Conservation (phyloP, 2,329 filamentous ascomycete genomes). For the Arthrobotrys pseudoclavata region DNA sequence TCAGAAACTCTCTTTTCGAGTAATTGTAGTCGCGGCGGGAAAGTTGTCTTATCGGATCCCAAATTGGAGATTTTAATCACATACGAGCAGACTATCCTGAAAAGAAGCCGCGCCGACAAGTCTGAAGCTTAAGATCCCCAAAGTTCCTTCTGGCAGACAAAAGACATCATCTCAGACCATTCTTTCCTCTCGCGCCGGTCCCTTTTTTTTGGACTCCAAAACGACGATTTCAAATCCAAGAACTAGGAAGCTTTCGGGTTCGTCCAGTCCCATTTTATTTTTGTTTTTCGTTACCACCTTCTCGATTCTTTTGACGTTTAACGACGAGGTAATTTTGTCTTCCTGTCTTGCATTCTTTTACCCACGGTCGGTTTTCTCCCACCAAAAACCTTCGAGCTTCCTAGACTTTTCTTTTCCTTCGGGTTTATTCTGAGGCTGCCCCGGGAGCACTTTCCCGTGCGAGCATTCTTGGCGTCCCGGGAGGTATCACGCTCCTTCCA, state of each 20-base stretch:
- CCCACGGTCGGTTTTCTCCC: conserved; percentile 50
- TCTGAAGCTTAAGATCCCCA: conserved; percentile 11
- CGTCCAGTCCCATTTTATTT: conserved; percentile 50
- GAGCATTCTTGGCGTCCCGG: conserved; percentile 39
- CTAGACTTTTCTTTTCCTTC: conserved; percentile 40
- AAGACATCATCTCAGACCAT: conserved; percentile 49
- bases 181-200: conserved; percentile 45
- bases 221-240: conserved; percentile 51
- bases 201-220: conserved; percentile 35
- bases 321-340: conserved; percentile 58
- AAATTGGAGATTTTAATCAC: conserved; percentile 36
- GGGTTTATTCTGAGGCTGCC: conserved; percentile 31
- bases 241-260: conserved; percentile 57
- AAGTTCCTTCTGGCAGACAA: conserved; percentile 24
- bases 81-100: conserved; percentile 20
- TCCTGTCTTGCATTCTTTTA: conserved; percentile 55
- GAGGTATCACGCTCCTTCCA: conserved; percentile 51
- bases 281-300: conserved; percentile 62
- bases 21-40: conserved; percentile 47
- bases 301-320: conserved; percentile 61
- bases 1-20: conserved; percentile 36
- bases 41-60: conserved; percentile 52
- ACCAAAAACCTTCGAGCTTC: conserved; percentile 34
- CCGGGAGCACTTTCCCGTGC: conserved; percentile 35
- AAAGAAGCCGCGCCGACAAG: conserved; percentile 58